phyloP scores from a whole-genome alignment of 2,329 filamentous ascomycete species.

The Clonostachys byssicola region DNA sequence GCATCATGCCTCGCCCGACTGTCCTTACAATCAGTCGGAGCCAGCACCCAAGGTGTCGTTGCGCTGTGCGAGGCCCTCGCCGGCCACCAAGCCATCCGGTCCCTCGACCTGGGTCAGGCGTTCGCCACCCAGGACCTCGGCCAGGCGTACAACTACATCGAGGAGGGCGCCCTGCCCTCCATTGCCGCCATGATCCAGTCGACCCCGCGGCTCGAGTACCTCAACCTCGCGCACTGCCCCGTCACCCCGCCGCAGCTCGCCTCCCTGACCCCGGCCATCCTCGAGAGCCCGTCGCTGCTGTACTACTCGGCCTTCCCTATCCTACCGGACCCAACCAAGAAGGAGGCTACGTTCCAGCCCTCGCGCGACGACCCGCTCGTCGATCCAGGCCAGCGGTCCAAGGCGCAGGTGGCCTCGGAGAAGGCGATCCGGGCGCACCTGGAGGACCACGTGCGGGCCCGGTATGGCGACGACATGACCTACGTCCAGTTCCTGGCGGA shows the following conservation, averaged over 20 bases:
- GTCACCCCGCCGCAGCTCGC: slow-evolving; percentile 18
- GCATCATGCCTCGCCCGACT: slow-evolving; percentile 26
- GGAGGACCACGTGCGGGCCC: slow-evolving; percentile 19
- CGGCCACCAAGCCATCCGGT: slow-evolving; percentile 24
- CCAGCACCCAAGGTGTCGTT: slow-evolving; percentile 30
- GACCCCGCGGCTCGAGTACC: slow-evolving; percentile 26
- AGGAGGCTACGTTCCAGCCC: slow-evolving; percentile 18
- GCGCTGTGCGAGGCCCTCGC: slow-evolving; percentile 28
- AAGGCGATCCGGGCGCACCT: slow-evolving; percentile 21
- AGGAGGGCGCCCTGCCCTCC: slow-evolving; percentile 24
- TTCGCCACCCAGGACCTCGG: slow-evolving; percentile 39
- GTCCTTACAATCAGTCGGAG: slow-evolving; percentile 36
- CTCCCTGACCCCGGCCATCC: slow-evolving; percentile 18
- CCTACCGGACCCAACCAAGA: slow-evolving; percentile 16
- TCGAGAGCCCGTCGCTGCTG: slow-evolving; percentile 23
- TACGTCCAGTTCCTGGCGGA: slow-evolving; percentile 24
- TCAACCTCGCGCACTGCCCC: slow-evolving; percentile 34
- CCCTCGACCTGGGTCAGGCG: slow-evolving; percentile 38
- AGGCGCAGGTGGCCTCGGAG: slow-evolving; percentile 15
- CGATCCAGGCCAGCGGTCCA: slow-evolving; percentile 13
- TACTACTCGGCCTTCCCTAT: slow-evolving; percentile 30
- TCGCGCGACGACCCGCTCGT: slow-evolving; percentile 10
- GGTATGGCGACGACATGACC: slow-evolving; percentile 20
- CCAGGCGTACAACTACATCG: slow-evolving; percentile 41
- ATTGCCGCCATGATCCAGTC: slow-evolving; percentile 25